Evolutionary conservation across 2,329 filamentous ascomycete genomes (phyloP).

Genomic region (Plenodomus lindquistii): DNA sequence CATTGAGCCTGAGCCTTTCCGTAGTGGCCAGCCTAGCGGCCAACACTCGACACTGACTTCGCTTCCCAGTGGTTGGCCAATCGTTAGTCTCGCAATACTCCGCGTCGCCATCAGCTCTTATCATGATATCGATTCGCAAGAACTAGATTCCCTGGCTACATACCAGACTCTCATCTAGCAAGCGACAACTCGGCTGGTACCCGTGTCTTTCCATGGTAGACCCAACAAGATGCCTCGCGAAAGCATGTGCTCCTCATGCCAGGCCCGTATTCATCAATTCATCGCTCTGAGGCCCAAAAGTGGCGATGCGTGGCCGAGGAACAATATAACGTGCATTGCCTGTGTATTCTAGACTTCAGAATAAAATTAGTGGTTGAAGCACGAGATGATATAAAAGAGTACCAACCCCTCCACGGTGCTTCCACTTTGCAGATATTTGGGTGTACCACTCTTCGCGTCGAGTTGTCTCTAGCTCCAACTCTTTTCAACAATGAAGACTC

Average conservation of each 20-base stretch:
- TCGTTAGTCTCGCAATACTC: conserved; percentile 8
- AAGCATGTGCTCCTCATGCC: conserved; percentile 1
- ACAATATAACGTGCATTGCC: conserved; percentile 11
- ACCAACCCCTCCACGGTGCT: not conserved
- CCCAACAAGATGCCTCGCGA: conserved; percentile 6
- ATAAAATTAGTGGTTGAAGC: not conserved
- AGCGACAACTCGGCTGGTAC: conserved; percentile 16
- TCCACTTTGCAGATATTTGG: not conserved
- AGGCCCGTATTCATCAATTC: conserved; percentile 26
- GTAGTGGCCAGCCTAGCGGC: not conserved
- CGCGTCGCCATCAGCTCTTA: conserved; percentile 26
- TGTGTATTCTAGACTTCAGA: conserved; percentile 5
- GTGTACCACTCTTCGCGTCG: not conserved
- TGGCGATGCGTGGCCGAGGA: not conserved
- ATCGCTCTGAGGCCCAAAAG: not conserved
- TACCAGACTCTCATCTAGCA: conserved; percentile 4
- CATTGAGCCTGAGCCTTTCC: too few relatives aligned
- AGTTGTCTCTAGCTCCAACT: not conserved
- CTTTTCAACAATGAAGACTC: conserved; percentile 7
- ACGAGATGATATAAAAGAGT: not conserved
- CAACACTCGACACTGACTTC: not conserved
- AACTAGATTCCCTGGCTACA: not conserved
- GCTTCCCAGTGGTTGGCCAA: conserved; percentile 15
- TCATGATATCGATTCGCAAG: conserved; percentile 5
- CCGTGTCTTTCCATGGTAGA: not conserved